Evolutionary conservation across 768 basidiomycete species (phyloP), one percentile per base, ranked within the genome.

Genomic region (Calocera cornea): DNA sequence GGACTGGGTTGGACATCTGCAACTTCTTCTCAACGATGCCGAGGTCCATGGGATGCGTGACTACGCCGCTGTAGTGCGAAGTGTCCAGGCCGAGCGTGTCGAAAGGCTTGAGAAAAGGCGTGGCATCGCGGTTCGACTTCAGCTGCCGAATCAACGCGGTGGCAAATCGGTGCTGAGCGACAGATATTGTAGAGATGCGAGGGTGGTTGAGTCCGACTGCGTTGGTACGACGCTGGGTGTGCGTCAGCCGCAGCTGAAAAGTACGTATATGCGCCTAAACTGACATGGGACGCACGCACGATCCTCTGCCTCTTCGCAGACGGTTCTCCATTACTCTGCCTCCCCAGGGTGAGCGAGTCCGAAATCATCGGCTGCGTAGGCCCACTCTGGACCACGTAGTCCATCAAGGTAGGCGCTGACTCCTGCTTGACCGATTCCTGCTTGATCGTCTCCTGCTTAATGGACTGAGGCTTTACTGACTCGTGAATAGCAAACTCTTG

Each of bases 31-130:
- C 95, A 68, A 97, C 85, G 49, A 95, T 97, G 2, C 86, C 83
- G 54, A 99, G 83, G 75, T 98, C 97, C 92, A 97, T 97, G 0
- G 97, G 97, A 33, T 82, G 84, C 74, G 87, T 90, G 78, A 99
- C 85, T 74, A 98, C 86, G 50, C 81, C 82, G 38, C 84, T 84
- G 73, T 99, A 99, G 75, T 95, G 92, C 10, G 93, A 97, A 69
- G 81, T 79, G 69, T 74, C 75, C 71, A 92, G 80, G 7, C 85
- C 88, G 71, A 94, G 83, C 24, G 87, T 83, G 76, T 99, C 97
- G 67, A 99, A 97, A 22, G 97, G 94, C 64, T 81, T 81, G 65
- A 88, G 77, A 79, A 99, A 99, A 0, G 93, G 86, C 1, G 75
- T 73, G 0, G 92, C 85, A 66, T 95, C 92, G 75, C 91, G 92